phyloP scores from a whole-genome alignment of 805 yeast genomes.

The Starmerella sirachaensis region DNA sequence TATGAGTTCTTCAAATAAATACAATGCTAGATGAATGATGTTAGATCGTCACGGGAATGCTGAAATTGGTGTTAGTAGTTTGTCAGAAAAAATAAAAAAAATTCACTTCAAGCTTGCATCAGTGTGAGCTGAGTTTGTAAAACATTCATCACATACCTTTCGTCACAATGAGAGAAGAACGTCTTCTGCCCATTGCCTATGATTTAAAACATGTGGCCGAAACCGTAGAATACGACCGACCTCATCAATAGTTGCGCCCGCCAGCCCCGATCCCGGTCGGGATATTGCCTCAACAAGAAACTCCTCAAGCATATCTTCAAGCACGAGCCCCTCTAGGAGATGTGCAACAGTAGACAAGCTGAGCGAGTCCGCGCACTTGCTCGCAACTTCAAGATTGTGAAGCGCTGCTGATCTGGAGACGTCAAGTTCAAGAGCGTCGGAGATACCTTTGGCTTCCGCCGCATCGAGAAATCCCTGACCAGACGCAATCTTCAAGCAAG shows the following conservation, averaged over 20 bases:
- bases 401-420: slow-evolving; percentile 15
- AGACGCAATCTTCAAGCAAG: background rate
- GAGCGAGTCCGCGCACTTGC: slow-evolving; percentile 16
- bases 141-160: slow-evolving; percentile 25
- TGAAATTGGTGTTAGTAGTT: slow-evolving; percentile 17
- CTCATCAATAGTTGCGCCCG: slow-evolving; percentile 18
- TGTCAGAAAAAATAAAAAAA: slow-evolving; percentile 20
- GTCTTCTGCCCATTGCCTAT: slow-evolving; percentile 9
- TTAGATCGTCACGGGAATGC: too few species aligned
- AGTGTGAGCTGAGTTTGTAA: slow-evolving; percentile 27
- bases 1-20: too few species aligned
- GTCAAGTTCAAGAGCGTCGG: slow-evolving; percentile 8
- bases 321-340: slow-evolving; percentile 4
- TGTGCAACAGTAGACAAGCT: slow-evolving; percentile 8
- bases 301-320: slow-evolving; percentile 4
- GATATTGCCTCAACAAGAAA: slow-evolving; percentile 13
- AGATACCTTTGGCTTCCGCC: background rate
- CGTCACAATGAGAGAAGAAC: slow-evolving; percentile 7
- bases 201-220: background rate
- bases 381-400: slow-evolving; percentile 15
- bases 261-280: slow-evolving; percentile 8
- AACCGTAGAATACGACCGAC: slow-evolving; percentile 11
- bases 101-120: slow-evolving; percentile 26
- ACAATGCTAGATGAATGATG: too few species aligned
- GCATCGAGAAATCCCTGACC: background rate